These are phyloP conservation scores for Gleditsia sinensis DNA, from an alignment of 306 rosid genomes.

Conservation along the genomic window DNA sequence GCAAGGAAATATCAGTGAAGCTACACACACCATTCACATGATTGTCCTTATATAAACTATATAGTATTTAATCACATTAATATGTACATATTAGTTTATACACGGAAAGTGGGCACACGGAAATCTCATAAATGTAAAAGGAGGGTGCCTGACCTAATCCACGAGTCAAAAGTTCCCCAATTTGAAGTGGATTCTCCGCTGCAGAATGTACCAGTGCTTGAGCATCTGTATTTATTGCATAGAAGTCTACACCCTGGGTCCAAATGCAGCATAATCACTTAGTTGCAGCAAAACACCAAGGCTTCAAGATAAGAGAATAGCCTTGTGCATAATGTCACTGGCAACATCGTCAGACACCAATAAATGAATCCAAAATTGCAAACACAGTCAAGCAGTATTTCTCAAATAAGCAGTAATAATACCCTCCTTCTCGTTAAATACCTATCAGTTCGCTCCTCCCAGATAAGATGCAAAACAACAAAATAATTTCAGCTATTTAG, in stretches of 20 bases:
- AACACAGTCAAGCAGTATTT: not conserved
- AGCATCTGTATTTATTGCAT: slow-evolving; percentile 97
- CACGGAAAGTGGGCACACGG: slow-evolving; percentile 20
- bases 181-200: slow-evolving; percentile 87
- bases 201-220: slow-evolving; percentile 88
- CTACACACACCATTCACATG: not conserved
- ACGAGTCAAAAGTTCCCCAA: slow-evolving; percentile 97
- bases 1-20: not conserved
- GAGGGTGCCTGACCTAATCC: slow-evolving; percentile 82
- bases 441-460: not conserved
- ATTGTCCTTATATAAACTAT: not conserved
- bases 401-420: not conserved
- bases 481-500: not conserved
- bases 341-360: not conserved
- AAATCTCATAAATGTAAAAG: not conserved
- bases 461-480: slow-evolving; percentile 5
- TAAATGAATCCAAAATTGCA: slow-evolving; percentile 8
- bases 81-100: not conserved
- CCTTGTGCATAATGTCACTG: not conserved
- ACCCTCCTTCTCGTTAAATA: not conserved
- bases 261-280: slow-evolving; percentile 38
- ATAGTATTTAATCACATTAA: not conserved
- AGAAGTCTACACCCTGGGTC: slow-evolving; percentile 88
- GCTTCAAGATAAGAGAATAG: not conserved
- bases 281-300: slow-evolving; percentile 3